Base-by-base conservation (phyloP, 1,139 yeast species). In the Arxiozyma slooffiae region DNA sequence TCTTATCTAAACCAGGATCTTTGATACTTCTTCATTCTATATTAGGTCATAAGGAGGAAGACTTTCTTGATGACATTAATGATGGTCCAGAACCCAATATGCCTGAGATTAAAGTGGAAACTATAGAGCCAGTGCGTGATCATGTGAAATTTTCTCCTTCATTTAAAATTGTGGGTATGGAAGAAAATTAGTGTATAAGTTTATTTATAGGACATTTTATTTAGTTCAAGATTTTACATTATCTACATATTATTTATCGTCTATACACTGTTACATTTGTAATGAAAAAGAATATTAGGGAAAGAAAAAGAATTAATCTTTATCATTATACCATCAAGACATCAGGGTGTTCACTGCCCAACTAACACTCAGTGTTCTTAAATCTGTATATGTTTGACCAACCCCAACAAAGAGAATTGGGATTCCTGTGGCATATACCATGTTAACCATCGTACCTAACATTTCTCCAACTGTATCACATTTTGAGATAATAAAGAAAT, bases 391-490 rank as follows among this genome's bases (percentile, higher is more conserved):
- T 1, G 95, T 92, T 71, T 92, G 98, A 11, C 98, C 98, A 1
- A 92, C 89, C 30, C 98, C 98, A 51, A 92, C 94, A 70, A 92
- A 92, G 58, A 92, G 73, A 44, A 92, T 94, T 0, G 98, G 98
- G 21, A 92, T 94, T 41, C 89, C 89, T 0, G 98, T 92, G 4
- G 97, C 92, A 75, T 86, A 87, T 2, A 95, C 96, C 96, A 92
- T 88, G 67, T 92, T 90, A 34, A 92, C 96, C 89, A 94, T 87
- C 0, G 96, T 82, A 22, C 98, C 98, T 39, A 92, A 85, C 78
- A 92, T 76, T 60, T 90, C 97, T 21, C 98, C 98, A 26, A 92
- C 98, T 0, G 98, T 92, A 66, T 92, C 98, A 60, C 96, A 95
- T 67, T 92, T 92, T 48, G 96, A 86, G 45, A 92, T 85, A 55